Evolutionary conservation across 2,329 filamentous ascomycete genomes (phyloP).

Genomic region (Hymenoscyphus fraxineus): DNA sequence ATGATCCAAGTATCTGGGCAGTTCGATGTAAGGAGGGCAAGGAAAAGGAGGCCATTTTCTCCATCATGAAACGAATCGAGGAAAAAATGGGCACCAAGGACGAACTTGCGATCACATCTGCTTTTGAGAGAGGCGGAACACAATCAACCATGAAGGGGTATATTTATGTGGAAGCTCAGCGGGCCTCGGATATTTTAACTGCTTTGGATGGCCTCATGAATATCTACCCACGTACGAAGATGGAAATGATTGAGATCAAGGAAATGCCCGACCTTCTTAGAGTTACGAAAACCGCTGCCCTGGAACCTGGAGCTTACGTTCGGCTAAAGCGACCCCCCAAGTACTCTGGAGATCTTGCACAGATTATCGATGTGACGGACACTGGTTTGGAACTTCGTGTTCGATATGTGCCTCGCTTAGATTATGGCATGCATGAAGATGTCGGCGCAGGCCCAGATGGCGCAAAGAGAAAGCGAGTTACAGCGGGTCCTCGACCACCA

Average conservation of each 20-base stretch:
- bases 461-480: slow-evolving; percentile 68
- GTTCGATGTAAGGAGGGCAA: slow-evolving; percentile 93
- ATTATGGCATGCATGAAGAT: slow-evolving; percentile 89
- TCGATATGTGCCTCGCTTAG: slow-evolving; percentile 81
- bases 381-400: slow-evolving; percentile 88
- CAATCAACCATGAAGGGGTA: slow-evolving; percentile 85
- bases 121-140: slow-evolving; percentile 80
- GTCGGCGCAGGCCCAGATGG: slow-evolving; percentile 41
- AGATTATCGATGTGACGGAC: slow-evolving; percentile 87
- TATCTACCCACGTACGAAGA: slow-evolving; percentile 82
- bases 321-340: slow-evolving; percentile 76
- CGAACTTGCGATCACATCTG: slow-evolving; percentile 78
- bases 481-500: slow-evolving; percentile 67
- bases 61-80: slow-evolving; percentile 83
- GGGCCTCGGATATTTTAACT: slow-evolving; percentile 79
- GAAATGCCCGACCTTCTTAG: slow-evolving; percentile 97
- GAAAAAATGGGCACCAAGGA: slow-evolving; percentile 75
- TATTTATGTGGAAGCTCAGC: slow-evolving; percentile 88
- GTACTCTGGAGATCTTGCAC: slow-evolving; percentile 85
- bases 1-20: slow-evolving; percentile 95
- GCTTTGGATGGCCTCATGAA: slow-evolving; percentile 82
- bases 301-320: slow-evolving; percentile 88
- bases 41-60: slow-evolving; percentile 84
- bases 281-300: slow-evolving; percentile 77
- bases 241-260: slow-evolving; percentile 87